Conservation (phyloP, 352 stramenopile genomes). For the Phytophthora constricta region DNA sequence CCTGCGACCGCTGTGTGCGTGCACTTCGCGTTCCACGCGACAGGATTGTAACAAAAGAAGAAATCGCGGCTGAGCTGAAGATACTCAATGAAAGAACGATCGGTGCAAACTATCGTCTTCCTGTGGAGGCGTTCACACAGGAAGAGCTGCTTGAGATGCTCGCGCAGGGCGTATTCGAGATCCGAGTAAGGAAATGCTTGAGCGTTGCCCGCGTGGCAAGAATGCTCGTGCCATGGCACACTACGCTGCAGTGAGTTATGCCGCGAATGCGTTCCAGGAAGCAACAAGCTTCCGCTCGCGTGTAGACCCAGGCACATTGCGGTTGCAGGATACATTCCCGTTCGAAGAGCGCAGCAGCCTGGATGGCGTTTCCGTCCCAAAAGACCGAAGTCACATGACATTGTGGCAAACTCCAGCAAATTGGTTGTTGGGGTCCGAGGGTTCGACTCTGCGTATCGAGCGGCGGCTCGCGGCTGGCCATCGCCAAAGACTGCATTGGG, state of each 20-base stretch:
- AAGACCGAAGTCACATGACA: slow-evolving; percentile 47
- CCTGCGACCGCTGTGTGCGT: slow-evolving; percentile 69
- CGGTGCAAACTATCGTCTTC: slow-evolving; percentile 45
- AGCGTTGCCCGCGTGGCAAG: slow-evolving; percentile 47
- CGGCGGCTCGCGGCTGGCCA: too few species aligned
- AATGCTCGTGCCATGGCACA: slow-evolving; percentile 73
- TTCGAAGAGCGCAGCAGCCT: slow-evolving; percentile 48
- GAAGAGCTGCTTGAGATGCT: slow-evolving; percentile 64
- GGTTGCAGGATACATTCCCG: slow-evolving; percentile 52
- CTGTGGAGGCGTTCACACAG: slow-evolving; percentile 66
- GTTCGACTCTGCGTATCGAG: too few species aligned
- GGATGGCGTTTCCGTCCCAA: slow-evolving; percentile 52
- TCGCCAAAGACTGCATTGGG: slow-evolving; percentile 62
- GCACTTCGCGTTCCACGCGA: slow-evolving; percentile 50
- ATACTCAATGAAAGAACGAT: slow-evolving; percentile 30
- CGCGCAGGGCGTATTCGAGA: slow-evolving; percentile 54
- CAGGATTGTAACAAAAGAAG: slow-evolving; percentile 71
- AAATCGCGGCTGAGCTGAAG: slow-evolving; percentile 62
- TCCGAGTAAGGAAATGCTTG: slow-evolving; percentile 53
- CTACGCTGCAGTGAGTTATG: slow-evolving; percentile 69
- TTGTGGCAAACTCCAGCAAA: slow-evolving; percentile 60
- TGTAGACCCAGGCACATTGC: slow-evolving; percentile 44
- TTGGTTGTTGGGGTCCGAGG: too few species aligned
- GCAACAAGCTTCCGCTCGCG: slow-evolving; percentile 59
- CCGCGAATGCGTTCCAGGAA: slow-evolving; percentile 67